Evolutionary conservation across 768 basidiomycete species (phyloP).

Genomic region (Trichaptum fuscoviolaceum): DNA sequence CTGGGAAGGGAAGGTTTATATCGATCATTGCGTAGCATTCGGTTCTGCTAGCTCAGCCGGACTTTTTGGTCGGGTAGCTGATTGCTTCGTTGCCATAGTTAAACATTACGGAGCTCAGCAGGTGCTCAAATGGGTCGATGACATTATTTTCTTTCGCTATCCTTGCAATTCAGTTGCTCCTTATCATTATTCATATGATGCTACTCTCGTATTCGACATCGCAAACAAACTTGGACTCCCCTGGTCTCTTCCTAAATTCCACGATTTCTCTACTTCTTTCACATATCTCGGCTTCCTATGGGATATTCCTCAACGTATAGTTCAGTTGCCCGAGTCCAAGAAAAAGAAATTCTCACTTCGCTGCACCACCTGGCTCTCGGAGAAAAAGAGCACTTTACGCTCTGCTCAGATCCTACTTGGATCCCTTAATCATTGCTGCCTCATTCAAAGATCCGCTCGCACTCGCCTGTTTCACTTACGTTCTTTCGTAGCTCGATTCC

Average conservation of each 20-base stretch:
- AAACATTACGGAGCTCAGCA: conserved; percentile 15
- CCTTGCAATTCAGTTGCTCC: conserved; percentile 27
- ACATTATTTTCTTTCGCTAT: no score
- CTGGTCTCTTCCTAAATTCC: neutral
- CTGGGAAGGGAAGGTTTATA: neutral
- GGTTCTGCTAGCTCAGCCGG: conserved; percentile 15
- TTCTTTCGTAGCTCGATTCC: conserved; percentile 23
- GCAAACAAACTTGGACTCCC: neutral
- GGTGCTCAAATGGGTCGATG: conserved; percentile 31
- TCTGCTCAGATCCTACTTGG: neutral
- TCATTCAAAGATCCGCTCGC: conserved; percentile 26
- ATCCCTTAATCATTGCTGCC: conserved; percentile 28
- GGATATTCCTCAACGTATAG: conserved; percentile 20
- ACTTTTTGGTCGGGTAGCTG: conserved; percentile 27
- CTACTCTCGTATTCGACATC: neutral
- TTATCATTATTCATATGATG: neutral
- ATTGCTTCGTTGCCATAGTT: conserved; percentile 24
- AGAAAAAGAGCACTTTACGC: neutral
- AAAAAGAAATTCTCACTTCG: conserved; percentile 19
- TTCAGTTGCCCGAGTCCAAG: conserved; percentile 30
- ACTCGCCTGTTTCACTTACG: conserved; percentile 26
- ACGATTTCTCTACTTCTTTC: conserved; percentile 13
- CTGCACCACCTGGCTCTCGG: conserved; percentile 2
- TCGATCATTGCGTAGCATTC: conserved; percentile 8
- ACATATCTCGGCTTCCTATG: conserved; percentile 28